Conservation (phyloP, 306 rosid species). For the Adenanthera pavonina region DNA sequence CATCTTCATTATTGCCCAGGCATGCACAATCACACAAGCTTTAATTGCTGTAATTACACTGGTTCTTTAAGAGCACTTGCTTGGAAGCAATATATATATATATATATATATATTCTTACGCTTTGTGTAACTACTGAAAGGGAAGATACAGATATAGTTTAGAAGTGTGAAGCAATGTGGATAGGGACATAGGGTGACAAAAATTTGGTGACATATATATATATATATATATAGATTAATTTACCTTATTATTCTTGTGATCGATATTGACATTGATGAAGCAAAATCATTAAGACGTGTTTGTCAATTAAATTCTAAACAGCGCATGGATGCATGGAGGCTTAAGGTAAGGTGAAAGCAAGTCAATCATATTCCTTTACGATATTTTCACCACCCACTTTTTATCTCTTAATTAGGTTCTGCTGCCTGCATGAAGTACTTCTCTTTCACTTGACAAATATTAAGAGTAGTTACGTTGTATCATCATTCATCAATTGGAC, state of each 20-base stretch:
- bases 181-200: neutral
- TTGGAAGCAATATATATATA: constrained; percentile 29
- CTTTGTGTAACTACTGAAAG: constrained; percentile 9
- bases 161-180: neutral
- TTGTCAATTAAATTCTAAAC: neutral
- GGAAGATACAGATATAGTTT: neutral
- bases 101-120: neutral
- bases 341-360: neutral
- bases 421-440: no score
- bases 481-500: no score
- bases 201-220: neutral
- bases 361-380: neutral
- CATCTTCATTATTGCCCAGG: neutral
- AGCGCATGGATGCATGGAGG: neutral
- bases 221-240: neutral
- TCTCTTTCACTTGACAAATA: no score
- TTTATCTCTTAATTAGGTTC: neutral
- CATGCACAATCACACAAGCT: constrained; percentile 12
- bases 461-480: no score
- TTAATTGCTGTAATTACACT: constrained; percentile 25
- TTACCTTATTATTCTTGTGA: no score
- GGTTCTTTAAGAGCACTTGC: constrained; percentile 25
- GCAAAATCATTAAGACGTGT: constrained; percentile 27
- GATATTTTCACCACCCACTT: neutral
- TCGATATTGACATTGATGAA: neutral